phyloP scores from a whole-genome alignment of 208 protist genomes.

The Leishmania braziliensis region DNA sequence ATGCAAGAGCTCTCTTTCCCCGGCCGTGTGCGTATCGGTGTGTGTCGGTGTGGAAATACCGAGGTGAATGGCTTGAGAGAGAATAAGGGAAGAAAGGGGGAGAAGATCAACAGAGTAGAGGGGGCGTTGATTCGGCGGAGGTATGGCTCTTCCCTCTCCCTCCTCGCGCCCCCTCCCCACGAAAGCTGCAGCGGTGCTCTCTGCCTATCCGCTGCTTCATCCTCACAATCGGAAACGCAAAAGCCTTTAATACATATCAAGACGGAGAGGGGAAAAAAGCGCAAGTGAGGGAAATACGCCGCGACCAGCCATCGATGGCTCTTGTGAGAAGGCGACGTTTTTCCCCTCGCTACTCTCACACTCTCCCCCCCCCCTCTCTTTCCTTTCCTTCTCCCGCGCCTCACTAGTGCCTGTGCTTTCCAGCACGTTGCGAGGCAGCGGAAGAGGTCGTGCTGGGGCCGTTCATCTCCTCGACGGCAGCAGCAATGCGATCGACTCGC shows the following conservation, averaged over 20 bases:
- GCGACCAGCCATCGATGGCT: not conserved
- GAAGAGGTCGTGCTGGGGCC: slow-evolving; percentile 1
- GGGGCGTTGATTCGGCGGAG: not conserved
- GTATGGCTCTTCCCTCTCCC: not conserved
- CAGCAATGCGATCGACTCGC: slow-evolving; percentile 50
- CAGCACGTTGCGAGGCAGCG: slow-evolving; percentile 16
- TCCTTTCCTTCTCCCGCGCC: not conserved
- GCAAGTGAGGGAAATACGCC: not conserved
- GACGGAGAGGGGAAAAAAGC: not conserved
- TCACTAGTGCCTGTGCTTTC: slow-evolving; percentile 7
- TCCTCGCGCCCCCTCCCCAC: not conserved
- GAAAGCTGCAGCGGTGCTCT: not conserved
- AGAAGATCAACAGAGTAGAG: not conserved
- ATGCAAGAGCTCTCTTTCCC: not conserved
- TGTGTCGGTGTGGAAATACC: not conserved
- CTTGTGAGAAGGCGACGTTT: not conserved
- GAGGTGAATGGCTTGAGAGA: not conserved
- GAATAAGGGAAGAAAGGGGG: slow-evolving; percentile 16
- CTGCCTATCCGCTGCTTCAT: not conserved
- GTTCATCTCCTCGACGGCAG: slow-evolving; percentile 23
- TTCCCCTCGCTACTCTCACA: not conserved
- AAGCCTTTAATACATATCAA: not conserved
- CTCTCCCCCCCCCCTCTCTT: not conserved
- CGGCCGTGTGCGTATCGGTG: not conserved
- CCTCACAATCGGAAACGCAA: not conserved